These are phyloP conservation scores for Gracilaria domingensis DNA, from an alignment of 23 red algal genomes.

Conservation along the genomic window DNA sequence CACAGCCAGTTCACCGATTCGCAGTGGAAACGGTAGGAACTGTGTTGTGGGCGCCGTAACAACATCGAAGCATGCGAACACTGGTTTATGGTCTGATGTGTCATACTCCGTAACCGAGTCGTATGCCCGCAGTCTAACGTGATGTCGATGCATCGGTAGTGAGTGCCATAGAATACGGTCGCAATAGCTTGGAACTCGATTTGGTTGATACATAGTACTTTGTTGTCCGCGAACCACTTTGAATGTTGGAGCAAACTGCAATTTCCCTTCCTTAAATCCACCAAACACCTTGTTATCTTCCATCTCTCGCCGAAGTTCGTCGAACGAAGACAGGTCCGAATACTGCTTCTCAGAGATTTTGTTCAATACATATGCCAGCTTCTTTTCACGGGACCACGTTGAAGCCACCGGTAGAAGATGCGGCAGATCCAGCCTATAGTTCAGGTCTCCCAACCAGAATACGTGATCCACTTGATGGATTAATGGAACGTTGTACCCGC, in stretches of 20 bases:
- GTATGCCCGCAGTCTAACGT: slow-evolving; percentile 52
- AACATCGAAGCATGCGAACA: slow-evolving; percentile 74
- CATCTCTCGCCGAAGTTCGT: slow-evolving; percentile 85
- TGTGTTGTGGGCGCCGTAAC: not conserved
- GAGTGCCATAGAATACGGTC: slow-evolving; percentile 87
- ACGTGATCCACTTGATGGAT: slow-evolving; percentile 73
- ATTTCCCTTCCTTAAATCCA: slow-evolving; percentile 79
- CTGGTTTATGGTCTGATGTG: slow-evolving; percentile 82
- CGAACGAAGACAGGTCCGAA: slow-evolving; percentile 56
- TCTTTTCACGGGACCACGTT: slow-evolving; percentile 60
- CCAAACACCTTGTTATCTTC: slow-evolving; percentile 67
- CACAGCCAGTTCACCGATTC: not conserved
- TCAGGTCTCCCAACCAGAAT: slow-evolving; percentile 97
- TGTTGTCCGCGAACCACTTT: slow-evolving; percentile 69
- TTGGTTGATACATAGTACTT: slow-evolving; percentile 25
- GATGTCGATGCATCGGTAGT: slow-evolving; percentile 41
- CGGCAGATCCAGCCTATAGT: slow-evolving; percentile 89
- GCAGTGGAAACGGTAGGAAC: slow-evolving; percentile 5
- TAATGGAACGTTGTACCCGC: slow-evolving; percentile 18
- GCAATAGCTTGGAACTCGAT: slow-evolving; percentile 73
- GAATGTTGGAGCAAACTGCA: slow-evolving; percentile 92
- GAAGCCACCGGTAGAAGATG: slow-evolving; percentile 59
- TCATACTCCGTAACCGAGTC: slow-evolving; percentile 32
- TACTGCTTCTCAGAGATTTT: slow-evolving; percentile 62
- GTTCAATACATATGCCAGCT: slow-evolving; percentile 48